These are phyloP conservation scores for Heracleum sosnowskyi DNA, from an alignment of 129 eudicot species.

Conservation along the genomic window DNA sequence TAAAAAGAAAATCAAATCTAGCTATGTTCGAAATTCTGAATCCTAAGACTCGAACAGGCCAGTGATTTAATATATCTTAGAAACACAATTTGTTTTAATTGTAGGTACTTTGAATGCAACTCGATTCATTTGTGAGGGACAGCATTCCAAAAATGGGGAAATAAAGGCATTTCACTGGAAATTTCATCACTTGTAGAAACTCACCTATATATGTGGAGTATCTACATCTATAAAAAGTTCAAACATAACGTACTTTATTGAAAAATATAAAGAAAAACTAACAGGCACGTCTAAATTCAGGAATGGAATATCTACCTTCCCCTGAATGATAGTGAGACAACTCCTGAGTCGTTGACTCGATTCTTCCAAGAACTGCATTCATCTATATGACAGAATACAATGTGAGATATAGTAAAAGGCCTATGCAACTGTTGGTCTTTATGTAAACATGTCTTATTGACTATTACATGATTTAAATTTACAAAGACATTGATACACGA, in stretches of 20 bases:
- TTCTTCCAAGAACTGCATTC: conserved; percentile 96
- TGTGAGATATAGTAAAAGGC: conserved; percentile 11
- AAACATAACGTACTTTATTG: neutral
- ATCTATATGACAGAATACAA: conserved; percentile 45
- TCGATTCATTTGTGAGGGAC: neutral
- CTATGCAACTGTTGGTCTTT: neutral
- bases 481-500: neutral
- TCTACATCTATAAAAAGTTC: neutral
- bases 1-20: neutral
- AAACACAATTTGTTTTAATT: neutral
- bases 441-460: neutral
- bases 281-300: neutral
- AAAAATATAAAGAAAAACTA: neutral
- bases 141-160: neutral
- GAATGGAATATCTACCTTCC: conserved; percentile 45
- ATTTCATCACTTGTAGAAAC: neutral
- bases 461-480: neutral
- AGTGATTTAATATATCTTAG: neutral
- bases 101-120: neutral
- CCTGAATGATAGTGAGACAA: conserved; percentile 97
- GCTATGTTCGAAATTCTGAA: neutral
- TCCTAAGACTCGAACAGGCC: neutral
- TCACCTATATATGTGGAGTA: neutral
- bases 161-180: no score
- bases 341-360: conserved; percentile 90